Base-by-base conservation (phyloP, 768 basidiomycete species). In the Termitomyces eurrhizus region DNA sequence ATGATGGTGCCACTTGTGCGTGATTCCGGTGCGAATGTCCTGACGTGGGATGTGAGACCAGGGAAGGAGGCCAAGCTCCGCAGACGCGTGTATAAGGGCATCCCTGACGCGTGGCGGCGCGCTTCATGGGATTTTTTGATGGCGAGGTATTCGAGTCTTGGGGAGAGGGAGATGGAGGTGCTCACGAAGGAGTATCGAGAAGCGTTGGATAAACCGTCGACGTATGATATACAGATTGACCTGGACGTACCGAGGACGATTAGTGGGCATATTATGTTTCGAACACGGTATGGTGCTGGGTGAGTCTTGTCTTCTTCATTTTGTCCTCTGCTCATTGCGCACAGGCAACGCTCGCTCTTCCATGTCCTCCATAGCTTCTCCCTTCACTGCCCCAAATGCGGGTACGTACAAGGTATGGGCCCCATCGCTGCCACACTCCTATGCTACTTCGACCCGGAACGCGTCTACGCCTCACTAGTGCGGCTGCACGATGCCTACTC, bases 361-460 rank as follows among this genome's bases (percentile, higher is more conserved):
- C 94, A 93, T 70, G 93, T 97, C 59, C 80, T 98, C 32, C 97
- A 98, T 72, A 85, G 85, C 54, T 95, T 97, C 71, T 95, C 94
- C 1, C 79, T 95, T 21, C 78, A 80, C n/a, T 98, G 96, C 74
- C 72, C 78, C 18, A 78, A 82, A 12, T 98, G 97, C 63, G 96
- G 96, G 16, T 99, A 99, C 71, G 95, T 95, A 44, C 97, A 99
- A 75, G 97, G 97, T 62, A 99, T 99, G 97, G 95, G 97, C 2
- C 92, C 96, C 7, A 92, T 99, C 59, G 93, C 96, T 0, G 92
- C 95, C 1, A 98, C 95, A 1, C 80, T 99, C 24, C 82, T 98
- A 13, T 95, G 91, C 75, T 98, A 98, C 72, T 89, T 94, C 70
- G 88, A 89, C 64, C 93, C 97, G 8, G 92, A 94, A 75, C 88